phyloP scores from a whole-genome alignment of 2,329 filamentous ascomycete species.

The Xylariaceae sp. region DNA sequence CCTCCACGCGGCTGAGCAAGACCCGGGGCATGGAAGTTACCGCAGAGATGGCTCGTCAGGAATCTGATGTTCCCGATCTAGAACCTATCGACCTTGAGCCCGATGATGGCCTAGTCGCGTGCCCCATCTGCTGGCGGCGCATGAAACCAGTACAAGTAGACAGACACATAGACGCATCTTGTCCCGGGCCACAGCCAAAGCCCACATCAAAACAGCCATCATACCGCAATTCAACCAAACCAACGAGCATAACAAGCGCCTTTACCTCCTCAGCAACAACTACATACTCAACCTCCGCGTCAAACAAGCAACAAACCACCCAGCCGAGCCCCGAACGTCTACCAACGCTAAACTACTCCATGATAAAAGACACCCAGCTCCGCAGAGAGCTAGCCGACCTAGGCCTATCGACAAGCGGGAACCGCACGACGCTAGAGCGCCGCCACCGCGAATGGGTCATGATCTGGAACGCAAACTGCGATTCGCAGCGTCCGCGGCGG shows the following conservation, averaged over 20 bases:
- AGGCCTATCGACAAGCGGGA: constrained; percentile 68
- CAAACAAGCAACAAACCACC: constrained; percentile 12
- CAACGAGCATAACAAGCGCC: constrained; percentile 18
- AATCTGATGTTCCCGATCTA: constrained; percentile 26
- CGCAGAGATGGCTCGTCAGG: constrained; percentile 36
- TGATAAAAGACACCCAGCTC: constrained; percentile 74
- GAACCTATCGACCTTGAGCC: constrained; percentile 21
- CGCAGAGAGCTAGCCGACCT: constrained; percentile 78
- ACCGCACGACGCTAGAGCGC: constrained; percentile 65
- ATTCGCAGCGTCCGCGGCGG: constrained; percentile 67
- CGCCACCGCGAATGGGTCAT: constrained; percentile 93
- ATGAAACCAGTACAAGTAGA: constrained; percentile 81
- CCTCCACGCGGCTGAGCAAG: constrained; percentile 48
- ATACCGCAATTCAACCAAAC: constrained; percentile 8
- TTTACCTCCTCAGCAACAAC: constrained; percentile 20
- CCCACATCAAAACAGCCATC: constrained; percentile 7
- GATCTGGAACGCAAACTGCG: constrained; percentile 95
- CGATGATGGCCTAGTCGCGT: constrained; percentile 76
- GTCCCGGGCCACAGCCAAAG: constrained; percentile 37
- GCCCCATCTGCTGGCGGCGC: constrained; percentile 72
- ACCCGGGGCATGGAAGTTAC: constrained; percentile 38
- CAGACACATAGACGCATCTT: constrained; percentile 70
- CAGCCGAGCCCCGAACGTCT: constrained; percentile 55
- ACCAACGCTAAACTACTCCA: constrained; percentile 77
- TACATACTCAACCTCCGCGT: constrained; percentile 11